These are phyloP conservation scores for Pythium plurisporium DNA, from an alignment of 352 stramenopile species.

Conservation along the genomic window DNA sequence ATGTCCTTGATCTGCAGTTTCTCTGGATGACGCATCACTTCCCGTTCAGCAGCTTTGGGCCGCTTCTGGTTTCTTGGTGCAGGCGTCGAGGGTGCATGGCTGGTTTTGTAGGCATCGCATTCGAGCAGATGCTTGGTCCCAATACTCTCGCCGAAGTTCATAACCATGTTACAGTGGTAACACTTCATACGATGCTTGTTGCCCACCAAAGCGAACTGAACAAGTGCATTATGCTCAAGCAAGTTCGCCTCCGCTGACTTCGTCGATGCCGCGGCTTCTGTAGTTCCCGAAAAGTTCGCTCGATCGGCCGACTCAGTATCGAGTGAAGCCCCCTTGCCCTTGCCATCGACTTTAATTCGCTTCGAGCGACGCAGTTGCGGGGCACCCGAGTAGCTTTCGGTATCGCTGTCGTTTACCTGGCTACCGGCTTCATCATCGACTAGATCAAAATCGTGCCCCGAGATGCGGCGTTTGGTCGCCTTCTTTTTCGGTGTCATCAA, in stretches of 20 bases:
- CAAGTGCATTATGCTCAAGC: neutral
- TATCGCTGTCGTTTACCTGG: slow-evolving; percentile 3
- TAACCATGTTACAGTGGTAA: slow-evolving; percentile 11
- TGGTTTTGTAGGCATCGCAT: slow-evolving; percentile 14
- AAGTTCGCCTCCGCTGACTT: neutral
- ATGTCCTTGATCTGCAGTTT: neutral
- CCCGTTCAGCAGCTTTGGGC: neutral
- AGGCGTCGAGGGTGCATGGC: neutral
- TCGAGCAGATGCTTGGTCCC: slow-evolving; percentile 7
- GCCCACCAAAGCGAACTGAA: slow-evolving; percentile 11
- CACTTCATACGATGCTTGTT: slow-evolving; percentile 4
- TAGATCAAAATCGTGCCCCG: neutral
- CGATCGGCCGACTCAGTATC: neutral
- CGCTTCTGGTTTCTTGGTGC: neutral
- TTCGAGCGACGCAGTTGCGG: slow-evolving; percentile 18
- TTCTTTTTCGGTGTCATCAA: slow-evolving; percentile 19
- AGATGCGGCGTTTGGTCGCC: slow-evolving; percentile 11
- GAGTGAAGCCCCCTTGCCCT: neutral
- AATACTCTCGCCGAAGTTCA: neutral
- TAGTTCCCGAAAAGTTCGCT: neutral
- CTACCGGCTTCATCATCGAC: slow-evolving; percentile 2
- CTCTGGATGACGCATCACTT: neutral
- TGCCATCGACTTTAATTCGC: slow-evolving; percentile 10
- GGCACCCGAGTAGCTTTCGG: neutral
- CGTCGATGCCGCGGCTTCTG: neutral